Evolutionary conservation across 2,329 filamentous ascomycete species (phyloP), one percentile per base, ranked within the genome.

Genomic region (Orbilia javanica): DNA sequence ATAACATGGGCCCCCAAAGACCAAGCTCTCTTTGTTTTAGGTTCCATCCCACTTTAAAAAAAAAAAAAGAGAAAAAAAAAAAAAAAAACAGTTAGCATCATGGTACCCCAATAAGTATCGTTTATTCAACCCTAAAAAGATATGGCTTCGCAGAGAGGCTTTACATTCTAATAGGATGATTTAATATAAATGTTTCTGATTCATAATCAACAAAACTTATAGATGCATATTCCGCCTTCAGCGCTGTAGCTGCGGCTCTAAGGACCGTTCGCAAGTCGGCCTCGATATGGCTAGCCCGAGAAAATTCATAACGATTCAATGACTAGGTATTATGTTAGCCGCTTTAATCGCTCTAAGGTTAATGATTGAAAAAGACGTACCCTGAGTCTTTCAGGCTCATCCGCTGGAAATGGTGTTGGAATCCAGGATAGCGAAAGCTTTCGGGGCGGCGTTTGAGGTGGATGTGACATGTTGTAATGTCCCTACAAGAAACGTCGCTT

Each of bases 1-100:
- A 85, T 79, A 20, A 82, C 82, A 79, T 85, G 84, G 7, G 84
- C 84, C 13, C 82, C 83, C 57, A 85, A 81, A 55, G 84, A 85
- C 20, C 75, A 79, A 3, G 72, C 57, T 7, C 84, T 80, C 36
- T 80, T 74, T 25, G 84, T 80, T n/a, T 55, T 65, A 15, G 71
- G 50, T 27, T 78, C 74, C 13, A 62, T 44, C 22, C 78, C 72
- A n/a, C 81, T 80, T 55, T n/a, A n/a, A n/a, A n/a, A n/a, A n/a
- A n/a, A n/a, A n/a, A n/a, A n/a, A n/a, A n/a, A n/a, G n/a, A n/a
- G n/a, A n/a, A n/a, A 82, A 27, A 4, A 34, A 10, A 34, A 34
- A 34, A 34, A 10, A 20, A 44, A 10, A 44, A 44, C 3, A 44
- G 31, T 64, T 74, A 73, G 13, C 11, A 22, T 66, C n/a, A 22